Evolutionary conservation across 176 grass and related monocot genomes (phyloP).

Genomic region (Triticum timopheevii): DNA sequence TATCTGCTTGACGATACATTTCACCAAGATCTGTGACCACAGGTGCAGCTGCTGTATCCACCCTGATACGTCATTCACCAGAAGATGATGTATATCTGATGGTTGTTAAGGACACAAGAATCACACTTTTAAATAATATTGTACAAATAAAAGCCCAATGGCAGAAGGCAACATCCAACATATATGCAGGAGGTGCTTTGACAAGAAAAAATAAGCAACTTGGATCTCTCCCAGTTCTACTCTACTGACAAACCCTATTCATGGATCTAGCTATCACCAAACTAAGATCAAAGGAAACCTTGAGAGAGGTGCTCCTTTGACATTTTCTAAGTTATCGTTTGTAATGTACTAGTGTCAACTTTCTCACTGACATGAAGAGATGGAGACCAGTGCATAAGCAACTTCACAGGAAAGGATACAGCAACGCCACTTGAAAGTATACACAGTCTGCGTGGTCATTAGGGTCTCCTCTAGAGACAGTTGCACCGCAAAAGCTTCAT

Average conservation of each 20-base stretch:
- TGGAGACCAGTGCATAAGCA: conserved; percentile 1
- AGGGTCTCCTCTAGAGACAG: conserved; percentile 80
- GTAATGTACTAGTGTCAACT: not conserved
- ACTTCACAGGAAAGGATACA: conserved; percentile 69
- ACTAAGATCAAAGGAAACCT: not conserved
- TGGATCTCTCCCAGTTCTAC: no score
- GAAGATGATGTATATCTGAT: conserved; percentile 68
- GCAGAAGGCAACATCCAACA: no score
- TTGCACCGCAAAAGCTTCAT: conserved; percentile 96
- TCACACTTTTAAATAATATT: no score
- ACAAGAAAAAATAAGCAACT: no score
- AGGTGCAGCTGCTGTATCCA: no score
- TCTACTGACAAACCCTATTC: not conserved
- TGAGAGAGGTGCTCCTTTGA: not conserved
- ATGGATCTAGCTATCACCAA: not conserved
- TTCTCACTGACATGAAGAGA: not conserved
- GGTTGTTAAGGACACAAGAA: conserved; percentile 49
- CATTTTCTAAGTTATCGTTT: conserved; percentile 10
- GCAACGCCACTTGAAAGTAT: conserved; percentile 93
- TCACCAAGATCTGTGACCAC: no score
- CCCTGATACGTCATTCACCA: conserved; percentile 82
- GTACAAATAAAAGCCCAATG: no score
- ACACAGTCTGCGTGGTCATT: conserved; percentile 77
- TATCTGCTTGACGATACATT: no score
- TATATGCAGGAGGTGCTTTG: no score